phyloP scores from a whole-genome alignment of 495 filamentous ascomycete species.

The Annulohypoxylon bovei region DNA sequence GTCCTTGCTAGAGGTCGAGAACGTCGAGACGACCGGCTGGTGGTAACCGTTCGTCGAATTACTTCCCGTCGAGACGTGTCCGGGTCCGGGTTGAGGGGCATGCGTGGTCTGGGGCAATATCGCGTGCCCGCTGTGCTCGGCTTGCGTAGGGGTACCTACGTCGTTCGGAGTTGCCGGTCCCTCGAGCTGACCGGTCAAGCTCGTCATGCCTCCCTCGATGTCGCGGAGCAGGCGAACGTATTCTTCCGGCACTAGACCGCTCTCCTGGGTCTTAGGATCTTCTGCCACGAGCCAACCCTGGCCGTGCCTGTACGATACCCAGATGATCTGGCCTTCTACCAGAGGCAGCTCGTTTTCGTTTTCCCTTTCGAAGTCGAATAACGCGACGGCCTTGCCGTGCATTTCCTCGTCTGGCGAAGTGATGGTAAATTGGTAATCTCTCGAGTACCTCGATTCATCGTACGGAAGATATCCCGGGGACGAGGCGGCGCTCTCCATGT shows the following conservation, averaged over 20 bases:
- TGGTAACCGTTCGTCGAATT: constrained; percentile 66
- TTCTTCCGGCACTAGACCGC: constrained; percentile 93
- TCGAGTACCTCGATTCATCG: constrained; percentile 77
- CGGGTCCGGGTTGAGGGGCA: constrained; percentile 49
- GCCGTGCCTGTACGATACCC: constrained; percentile 94
- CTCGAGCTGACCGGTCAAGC: constrained; percentile 57
- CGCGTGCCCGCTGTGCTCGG: constrained; percentile 55
- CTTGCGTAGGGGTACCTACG: constrained; percentile 65
- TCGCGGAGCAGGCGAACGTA: constrained; percentile 94
- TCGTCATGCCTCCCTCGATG: constrained; percentile 75
- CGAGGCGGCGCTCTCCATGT: constrained; percentile 65
- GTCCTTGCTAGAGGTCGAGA: constrained; percentile 80
- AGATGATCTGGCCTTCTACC: constrained; percentile 93
- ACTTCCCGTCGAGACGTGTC: constrained; percentile 54
- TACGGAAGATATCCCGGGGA: constrained; percentile 59
- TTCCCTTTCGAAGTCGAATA: constrained; percentile 94
- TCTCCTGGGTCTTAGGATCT: constrained; percentile 86
- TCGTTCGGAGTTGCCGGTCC: constrained; percentile 59
- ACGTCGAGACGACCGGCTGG: constrained; percentile 75
- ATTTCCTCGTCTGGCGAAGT: constrained; percentile 96
- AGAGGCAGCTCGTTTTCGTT: constrained; percentile 96
- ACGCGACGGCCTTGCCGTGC: constrained; percentile 94
- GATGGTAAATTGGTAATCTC: constrained; percentile 94
- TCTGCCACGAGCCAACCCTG: constrained; percentile 97
- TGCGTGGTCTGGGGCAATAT: constrained; percentile 21